Evolutionary conservation across 2,329 filamentous ascomycete species (phyloP).

Genomic region (Fusarium beomiforme): DNA sequence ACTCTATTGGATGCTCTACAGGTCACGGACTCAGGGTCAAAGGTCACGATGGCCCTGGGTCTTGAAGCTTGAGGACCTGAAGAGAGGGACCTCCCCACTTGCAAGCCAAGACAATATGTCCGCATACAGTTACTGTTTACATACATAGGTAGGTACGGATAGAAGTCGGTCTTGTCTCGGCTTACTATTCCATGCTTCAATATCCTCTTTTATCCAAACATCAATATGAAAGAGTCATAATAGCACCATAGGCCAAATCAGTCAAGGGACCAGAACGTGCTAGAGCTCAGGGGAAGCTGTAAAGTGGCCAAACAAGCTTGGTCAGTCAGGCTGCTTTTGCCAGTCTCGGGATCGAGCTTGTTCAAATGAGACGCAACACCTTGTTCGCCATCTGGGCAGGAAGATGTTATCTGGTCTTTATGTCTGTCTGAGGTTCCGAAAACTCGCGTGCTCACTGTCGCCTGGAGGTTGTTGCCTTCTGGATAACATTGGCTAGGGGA

Average conservation of each 20-base stretch:
- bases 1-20: conserved; percentile 27
- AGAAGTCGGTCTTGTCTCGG: conserved; percentile 16
- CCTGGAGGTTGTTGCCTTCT: neutral
- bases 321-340: conserved; percentile 14
- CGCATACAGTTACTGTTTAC: neutral
- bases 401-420: neutral
- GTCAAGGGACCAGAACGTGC: neutral
- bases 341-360: neutral
- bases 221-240: neutral
- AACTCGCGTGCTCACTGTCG: conserved; percentile 18
- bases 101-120: conserved; percentile 1
- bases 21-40: conserved; percentile 39
- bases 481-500: neutral
- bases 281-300: neutral
- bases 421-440: neutral
- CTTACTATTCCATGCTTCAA: neutral
- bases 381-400: conserved; percentile 1
- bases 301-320: conserved; percentile 9
- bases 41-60: conserved; percentile 36
- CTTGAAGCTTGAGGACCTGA: neutral
- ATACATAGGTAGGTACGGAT: neutral
- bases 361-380: neutral
- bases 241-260: neutral
- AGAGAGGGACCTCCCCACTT: conserved; percentile 19
- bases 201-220: neutral